Base-by-base conservation (phyloP, 164 flowering plant species). In the Vitis rupestris region DNA sequence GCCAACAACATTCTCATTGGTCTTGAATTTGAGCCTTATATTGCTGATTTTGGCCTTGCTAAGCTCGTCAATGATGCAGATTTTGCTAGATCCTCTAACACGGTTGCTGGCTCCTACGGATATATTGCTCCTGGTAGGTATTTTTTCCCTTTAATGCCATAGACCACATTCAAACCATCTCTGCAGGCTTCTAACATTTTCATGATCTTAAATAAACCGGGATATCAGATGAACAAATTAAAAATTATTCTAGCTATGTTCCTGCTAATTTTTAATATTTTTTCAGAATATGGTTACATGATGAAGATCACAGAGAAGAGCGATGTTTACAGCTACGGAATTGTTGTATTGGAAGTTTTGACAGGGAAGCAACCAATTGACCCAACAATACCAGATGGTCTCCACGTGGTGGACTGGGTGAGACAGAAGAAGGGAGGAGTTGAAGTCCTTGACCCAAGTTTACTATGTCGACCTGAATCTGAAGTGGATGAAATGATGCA, bases 351-450 rank as follows among this genome's bases (percentile, higher is more conserved):
- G 37, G 97, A 94, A 76, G 94, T 94, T 11, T 63, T 94, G 59
- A 92, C 97, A 12, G 97, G 98, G 19, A 94, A 92, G 76, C 98
- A 89, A 64, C 98, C 98, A 1, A 90, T 91, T 7, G 98, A 93
- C 72, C 97, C 97, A 19, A 93, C 97, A 1, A 90, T 89, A 65
- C 94, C 94, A 0, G 93, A 89, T 7, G 98, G 98, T 2, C 83
- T 81, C 12, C 98, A 91, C 76, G 77, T 94, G 0, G 97, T 89
- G 29, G 97, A 94, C 59, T 94, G 97, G 97, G 93, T 92, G 29
- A 82, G 91, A 66, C 92, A 82, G 50, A 84, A 70, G 80, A 81
- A 84, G 62, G 84, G 85, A 6, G 76, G 84, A 1, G 59, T 60
- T 13, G 92, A 89, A 37, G 92, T 90, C 3, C 85, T 94, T 2